A percentile compares a stretch with the other conserved stretches of the same genome.
phyloP scores from a whole-genome alignment of 768 basidiomycete genomes.

The Amanita thiersii region DNA sequence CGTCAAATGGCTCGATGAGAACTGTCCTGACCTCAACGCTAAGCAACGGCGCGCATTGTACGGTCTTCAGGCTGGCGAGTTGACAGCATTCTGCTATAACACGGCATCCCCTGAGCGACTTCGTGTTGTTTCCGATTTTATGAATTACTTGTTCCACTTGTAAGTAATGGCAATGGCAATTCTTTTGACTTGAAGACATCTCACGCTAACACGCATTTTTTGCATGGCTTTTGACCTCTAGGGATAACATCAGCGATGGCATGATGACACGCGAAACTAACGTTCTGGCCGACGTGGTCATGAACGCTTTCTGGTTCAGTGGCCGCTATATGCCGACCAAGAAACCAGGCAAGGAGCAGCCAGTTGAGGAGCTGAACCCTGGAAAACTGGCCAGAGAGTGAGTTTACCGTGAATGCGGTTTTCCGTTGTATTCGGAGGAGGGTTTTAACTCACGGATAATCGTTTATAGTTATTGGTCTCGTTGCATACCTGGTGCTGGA shows the following conservation, averaged over 20 bases:
- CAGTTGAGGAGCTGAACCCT: constrained; percentile 38
- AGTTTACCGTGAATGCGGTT: constrained; percentile 18
- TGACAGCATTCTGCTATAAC: constrained; percentile 60
- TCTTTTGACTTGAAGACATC: constrained; percentile 10
- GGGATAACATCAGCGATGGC: constrained; percentile 73
- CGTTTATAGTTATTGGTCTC: constrained; percentile 54
- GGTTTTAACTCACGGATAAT: constrained; percentile 6
- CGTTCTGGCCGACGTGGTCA: constrained; percentile 53
- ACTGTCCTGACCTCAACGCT: constrained; percentile 34
- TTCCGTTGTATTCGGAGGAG: constrained; percentile 1
- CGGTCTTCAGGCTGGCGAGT: constrained; percentile 57
- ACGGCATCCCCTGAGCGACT: constrained; percentile 47
- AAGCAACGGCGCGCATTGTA: constrained; percentile 40
- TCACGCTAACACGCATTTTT: constrained; percentile 10
- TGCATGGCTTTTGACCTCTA: constrained; percentile 15
- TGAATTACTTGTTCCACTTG: constrained; percentile 54
- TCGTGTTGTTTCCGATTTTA: constrained; percentile 60
- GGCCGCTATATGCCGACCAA: constrained; percentile 41
- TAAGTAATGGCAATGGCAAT: too few species aligned
- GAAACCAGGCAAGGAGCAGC: constrained; percentile 27
- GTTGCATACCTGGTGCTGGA: constrained; percentile 48
- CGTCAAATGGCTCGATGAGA: constrained; percentile 40
- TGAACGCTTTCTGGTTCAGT: constrained; percentile 60
- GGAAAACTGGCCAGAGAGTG: constrained; percentile 66
- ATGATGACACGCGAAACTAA: constrained; percentile 61